Percentiles rank a stretch among this genome's conserved stretches.
Evolutionary conservation across 176 grass and related monocot species (phyloP).

Genomic region (Neostapfia colusana): DNA sequence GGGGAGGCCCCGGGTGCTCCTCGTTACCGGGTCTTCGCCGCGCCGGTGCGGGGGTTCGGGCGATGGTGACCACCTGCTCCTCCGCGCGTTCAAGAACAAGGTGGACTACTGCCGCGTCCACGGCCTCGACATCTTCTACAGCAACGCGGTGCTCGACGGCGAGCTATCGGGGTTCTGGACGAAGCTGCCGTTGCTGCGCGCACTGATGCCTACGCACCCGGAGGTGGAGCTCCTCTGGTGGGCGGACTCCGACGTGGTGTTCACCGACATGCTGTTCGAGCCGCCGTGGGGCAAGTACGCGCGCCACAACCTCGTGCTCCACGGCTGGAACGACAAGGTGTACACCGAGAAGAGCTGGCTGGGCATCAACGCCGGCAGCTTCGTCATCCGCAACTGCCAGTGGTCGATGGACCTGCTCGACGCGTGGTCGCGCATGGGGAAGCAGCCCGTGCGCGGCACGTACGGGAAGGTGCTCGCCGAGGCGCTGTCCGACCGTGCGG

Average conservation of each 20-base stretch:
- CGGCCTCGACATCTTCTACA: slow-evolving; percentile 84
- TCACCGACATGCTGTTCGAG: slow-evolving; percentile 96
- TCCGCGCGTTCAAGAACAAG: slow-evolving; percentile 89
- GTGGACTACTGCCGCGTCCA: slow-evolving; percentile 92
- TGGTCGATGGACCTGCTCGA: slow-evolving; percentile 90
- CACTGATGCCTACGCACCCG: slow-evolving; percentile 81
- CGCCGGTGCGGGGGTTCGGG: slow-evolving; percentile 49
- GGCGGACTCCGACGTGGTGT: slow-evolving; percentile 83
- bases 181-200: slow-evolving; percentile 78
- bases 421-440: slow-evolving; percentile 76
- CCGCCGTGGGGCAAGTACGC: slow-evolving; percentile 64
- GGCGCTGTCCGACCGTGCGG: slow-evolving; percentile 53
- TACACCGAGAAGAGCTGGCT: slow-evolving; percentile 69
- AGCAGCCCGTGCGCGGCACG: slow-evolving; percentile 53
- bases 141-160: slow-evolving; percentile 70
- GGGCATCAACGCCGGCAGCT: slow-evolving; percentile 77
- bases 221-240: slow-evolving; percentile 94
- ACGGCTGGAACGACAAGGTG: slow-evolving; percentile 63
- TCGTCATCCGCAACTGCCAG: slow-evolving; percentile 86
- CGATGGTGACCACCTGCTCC: slow-evolving; percentile 67
- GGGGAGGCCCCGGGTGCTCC: slow-evolving; percentile 58
- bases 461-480: slow-evolving; percentile 57
- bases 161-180: slow-evolving; percentile 88
- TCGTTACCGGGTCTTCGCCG: slow-evolving; percentile 74
- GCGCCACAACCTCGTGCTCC: slow-evolving; percentile 75